Evolutionary conservation across 306 rosid species (phyloP).

Genomic region (Glycine tomentella): DNA sequence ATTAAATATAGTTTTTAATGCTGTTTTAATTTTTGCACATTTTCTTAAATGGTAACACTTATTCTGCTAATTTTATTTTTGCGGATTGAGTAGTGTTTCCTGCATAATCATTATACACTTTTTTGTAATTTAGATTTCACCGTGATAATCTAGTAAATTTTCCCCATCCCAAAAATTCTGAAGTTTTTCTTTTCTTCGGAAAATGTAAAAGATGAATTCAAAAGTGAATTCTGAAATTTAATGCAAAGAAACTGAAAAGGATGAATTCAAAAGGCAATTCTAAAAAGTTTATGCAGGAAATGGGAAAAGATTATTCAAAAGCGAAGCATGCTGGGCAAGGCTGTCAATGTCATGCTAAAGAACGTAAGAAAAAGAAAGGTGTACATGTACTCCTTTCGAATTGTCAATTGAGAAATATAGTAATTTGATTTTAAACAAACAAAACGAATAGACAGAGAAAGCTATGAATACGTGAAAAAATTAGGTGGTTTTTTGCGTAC

Average conservation of each 20-base stretch:
- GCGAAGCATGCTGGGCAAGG: constrained; percentile 48
- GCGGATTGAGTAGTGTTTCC: not conserved
- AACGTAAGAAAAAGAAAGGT: constrained; percentile 34
- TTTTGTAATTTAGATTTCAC: too few species aligned
- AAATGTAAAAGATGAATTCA: constrained; percentile 44
- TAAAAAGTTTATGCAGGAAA: constrained; percentile 42
- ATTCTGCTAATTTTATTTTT: not conserved
- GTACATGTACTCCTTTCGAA: constrained; percentile 41
- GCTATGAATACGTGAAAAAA: too few species aligned
- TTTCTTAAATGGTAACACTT: constrained; percentile 12
- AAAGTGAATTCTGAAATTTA: constrained; percentile 41
- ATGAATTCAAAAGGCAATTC: constrained; percentile 37
- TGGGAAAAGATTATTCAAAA: constrained; percentile 45
- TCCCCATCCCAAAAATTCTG: constrained; percentile 7
- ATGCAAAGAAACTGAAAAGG: constrained; percentile 39
- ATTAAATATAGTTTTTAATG: not conserved
- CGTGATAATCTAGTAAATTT: not conserved
- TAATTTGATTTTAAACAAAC: constrained; percentile 23
- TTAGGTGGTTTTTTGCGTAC: too few species aligned
- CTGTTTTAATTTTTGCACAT: not conserved
- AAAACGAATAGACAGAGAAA: not conserved
- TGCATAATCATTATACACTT: too few species aligned
- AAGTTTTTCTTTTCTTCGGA: not conserved
- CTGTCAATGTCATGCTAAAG: constrained; percentile 52
- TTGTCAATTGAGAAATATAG: constrained; percentile 33